Conservation (phyloP, 78 protist genomes). For the Polysphondylium violaceum region DNA sequence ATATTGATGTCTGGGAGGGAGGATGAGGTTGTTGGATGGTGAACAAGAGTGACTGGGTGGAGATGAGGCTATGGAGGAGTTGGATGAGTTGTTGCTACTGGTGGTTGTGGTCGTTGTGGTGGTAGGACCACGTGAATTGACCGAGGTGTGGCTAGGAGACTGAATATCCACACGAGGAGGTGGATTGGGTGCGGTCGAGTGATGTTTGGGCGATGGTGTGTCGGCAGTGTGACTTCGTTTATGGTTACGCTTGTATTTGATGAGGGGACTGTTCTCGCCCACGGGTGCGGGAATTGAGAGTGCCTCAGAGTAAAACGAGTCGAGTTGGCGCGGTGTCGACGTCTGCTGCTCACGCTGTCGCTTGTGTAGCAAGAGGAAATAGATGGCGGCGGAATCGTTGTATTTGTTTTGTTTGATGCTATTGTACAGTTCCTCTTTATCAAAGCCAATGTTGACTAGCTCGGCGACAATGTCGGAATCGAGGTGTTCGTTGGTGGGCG, state of each 20-base stretch:
- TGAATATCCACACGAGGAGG: neutral
- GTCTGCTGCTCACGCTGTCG: constrained; percentile 25
- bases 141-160: neutral
- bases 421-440: constrained; percentile 32
- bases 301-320: constrained; percentile 51
- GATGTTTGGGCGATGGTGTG: constrained; percentile 28
- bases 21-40: neutral
- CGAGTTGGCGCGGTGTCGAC: neutral
- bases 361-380: constrained; percentile 48
- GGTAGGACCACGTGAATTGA: neutral
- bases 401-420: constrained; percentile 56
- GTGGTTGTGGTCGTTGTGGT: neutral
- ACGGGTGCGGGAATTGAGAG: constrained; percentile 48
- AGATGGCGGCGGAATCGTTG: constrained; percentile 71
- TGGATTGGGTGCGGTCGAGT: neutral
- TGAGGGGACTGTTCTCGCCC: constrained; percentile 72
- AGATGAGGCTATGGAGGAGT: constrained; percentile 21
- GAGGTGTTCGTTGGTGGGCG: neutral
- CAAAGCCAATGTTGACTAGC: constrained; percentile 49
- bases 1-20: neutral
- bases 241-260: constrained; percentile 70
- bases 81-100: neutral
- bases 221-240: constrained; percentile 72
- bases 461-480: constrained; percentile 54
- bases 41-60: constrained; percentile 20